Conservation (phyloP, 176 grass and related monocot species). For the Avena sativa region DNA sequence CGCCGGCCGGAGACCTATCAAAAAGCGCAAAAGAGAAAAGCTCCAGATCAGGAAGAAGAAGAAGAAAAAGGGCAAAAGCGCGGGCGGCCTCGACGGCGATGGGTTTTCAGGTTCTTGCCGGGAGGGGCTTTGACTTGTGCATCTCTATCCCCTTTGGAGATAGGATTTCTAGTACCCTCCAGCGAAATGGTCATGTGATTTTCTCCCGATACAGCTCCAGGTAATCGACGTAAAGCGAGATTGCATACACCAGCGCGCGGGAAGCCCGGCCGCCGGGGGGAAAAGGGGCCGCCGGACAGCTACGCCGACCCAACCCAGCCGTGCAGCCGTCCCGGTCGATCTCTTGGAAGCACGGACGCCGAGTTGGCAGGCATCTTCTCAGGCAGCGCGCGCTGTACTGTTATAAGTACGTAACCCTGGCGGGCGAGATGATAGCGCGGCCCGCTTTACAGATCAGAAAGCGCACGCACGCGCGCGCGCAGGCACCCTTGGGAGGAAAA, state of each 20-base stretch:
- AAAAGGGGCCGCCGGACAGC: conserved; percentile 39
- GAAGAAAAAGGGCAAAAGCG: not conserved
- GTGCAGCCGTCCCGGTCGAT: conserved; percentile 31
- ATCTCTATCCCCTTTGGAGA: not conserved
- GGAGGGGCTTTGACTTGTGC: conserved; percentile 44
- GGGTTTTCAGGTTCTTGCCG: conserved; percentile 29
- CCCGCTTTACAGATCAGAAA: conserved; percentile 48
- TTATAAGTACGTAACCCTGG: conserved; percentile 41
- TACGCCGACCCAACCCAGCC: conserved; percentile 42
- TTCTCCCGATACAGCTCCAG: conserved; percentile 14
- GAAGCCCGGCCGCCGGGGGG: not conserved
- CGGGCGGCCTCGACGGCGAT: conserved; percentile 41
- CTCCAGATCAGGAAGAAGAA: not conserved
- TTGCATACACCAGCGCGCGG: not conserved
- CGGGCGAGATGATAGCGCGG: conserved; percentile 20
- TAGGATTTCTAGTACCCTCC: not conserved
- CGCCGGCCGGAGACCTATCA: not conserved
- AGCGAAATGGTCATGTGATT: conserved; percentile 42
- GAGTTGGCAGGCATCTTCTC: too few species aligned
- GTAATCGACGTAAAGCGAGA: conserved; percentile 29
- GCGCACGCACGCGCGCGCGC: not conserved
- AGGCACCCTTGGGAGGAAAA: not conserved
- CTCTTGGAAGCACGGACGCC: not conserved
- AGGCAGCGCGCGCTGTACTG: too few species aligned
- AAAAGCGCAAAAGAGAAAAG: conserved; percentile 28